Percentiles rank a stretch among this genome's conserved stretches.
Evolutionary conservation across 106 monocot genomes (phyloP).

Genomic region (Gastrodia elata): DNA sequence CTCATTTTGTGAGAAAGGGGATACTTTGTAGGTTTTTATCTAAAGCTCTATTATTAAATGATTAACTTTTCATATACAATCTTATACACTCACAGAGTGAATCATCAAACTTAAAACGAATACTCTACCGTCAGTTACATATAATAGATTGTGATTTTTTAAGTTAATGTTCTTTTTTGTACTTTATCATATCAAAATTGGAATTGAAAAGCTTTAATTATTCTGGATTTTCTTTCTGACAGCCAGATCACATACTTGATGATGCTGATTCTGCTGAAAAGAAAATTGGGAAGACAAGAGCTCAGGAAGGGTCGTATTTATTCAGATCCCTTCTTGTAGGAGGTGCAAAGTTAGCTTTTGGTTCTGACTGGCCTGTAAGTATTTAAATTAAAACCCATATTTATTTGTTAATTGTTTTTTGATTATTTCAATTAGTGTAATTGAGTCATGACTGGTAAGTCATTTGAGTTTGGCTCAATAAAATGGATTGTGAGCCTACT

Average conservation of each 20-base stretch:
- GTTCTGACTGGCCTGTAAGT: constrained; percentile 96
- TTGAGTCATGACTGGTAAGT: too few relatives aligned
- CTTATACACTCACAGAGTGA: too few relatives aligned
- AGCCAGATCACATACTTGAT: constrained; percentile 85
- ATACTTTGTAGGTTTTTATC: too few relatives aligned
- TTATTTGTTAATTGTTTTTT: constrained; percentile 3
- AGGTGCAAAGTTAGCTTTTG: constrained; percentile 59
- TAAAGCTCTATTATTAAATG: too few relatives aligned
- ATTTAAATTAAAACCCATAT: neutral
- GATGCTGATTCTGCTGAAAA: constrained; percentile 65
- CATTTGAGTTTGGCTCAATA: too few relatives aligned
- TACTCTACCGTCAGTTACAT: neutral
- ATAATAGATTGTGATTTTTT: neutral
- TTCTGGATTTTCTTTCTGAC: constrained; percentile 11
- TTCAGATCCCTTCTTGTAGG: constrained; percentile 56
- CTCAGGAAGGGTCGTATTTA: constrained; percentile 61
- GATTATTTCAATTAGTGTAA: constrained; percentile 7
- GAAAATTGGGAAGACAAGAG: constrained; percentile 58
- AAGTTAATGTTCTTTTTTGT: neutral
- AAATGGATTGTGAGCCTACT: too few relatives aligned
- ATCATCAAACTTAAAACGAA: neutral
- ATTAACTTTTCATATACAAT: too few relatives aligned
- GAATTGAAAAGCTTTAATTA: neutral
- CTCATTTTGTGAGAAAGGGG: too few relatives aligned
- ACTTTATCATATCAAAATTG: neutral